A percentile compares a stretch with the other conserved stretches of the same genome.
phyloP scores from a whole-genome alignment of 495 filamentous ascomycete species.

The Penicillium robsamsonii region DNA sequence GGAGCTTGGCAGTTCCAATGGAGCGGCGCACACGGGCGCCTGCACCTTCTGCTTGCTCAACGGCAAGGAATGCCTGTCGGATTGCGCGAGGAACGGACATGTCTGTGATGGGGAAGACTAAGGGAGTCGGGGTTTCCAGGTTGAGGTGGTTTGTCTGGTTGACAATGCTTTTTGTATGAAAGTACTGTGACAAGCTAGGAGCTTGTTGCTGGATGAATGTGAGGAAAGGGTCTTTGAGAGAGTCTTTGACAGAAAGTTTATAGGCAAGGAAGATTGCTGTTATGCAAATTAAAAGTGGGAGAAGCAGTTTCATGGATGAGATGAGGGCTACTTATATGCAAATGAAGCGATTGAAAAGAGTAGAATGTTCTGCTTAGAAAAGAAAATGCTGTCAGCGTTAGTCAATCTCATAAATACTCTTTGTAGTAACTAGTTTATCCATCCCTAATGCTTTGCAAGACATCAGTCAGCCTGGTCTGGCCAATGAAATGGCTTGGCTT shows the following conservation, averaged over 20 bases:
- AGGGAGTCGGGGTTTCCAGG: constrained; percentile 10
- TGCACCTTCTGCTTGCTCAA: constrained; percentile 85
- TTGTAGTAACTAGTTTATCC: neutral
- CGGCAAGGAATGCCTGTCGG: constrained; percentile 75
- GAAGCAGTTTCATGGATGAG: constrained; percentile 42
- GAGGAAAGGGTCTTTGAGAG: constrained; percentile 17
- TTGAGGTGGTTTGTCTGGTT: constrained; percentile 6
- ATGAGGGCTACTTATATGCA: constrained; percentile 35
- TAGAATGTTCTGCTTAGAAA: constrained; percentile 8
- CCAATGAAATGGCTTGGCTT: constrained; percentile 4
- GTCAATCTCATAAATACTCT: constrained; percentile 21
- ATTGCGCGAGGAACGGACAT: constrained; percentile 75
- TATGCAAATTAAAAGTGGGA: constrained; percentile 46
- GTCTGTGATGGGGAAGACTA: constrained; percentile 34
- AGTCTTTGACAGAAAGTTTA: constrained; percentile 22
- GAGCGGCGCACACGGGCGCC: constrained; percentile 86
- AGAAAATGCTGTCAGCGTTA: constrained; percentile 26
- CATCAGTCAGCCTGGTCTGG: constrained; percentile 26
- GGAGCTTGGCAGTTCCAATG: constrained; percentile 78
- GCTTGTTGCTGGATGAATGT: constrained; percentile 20
- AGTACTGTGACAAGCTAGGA: constrained; percentile 17
- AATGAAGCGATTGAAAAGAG: constrained; percentile 20
- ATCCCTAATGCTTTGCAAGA: constrained; percentile 27
- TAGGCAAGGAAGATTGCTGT: constrained; percentile 38
- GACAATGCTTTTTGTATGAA: constrained; percentile 11